phyloP scores from a whole-genome alignment of 129 eudicot genomes.

The Logfia minima region DNA sequence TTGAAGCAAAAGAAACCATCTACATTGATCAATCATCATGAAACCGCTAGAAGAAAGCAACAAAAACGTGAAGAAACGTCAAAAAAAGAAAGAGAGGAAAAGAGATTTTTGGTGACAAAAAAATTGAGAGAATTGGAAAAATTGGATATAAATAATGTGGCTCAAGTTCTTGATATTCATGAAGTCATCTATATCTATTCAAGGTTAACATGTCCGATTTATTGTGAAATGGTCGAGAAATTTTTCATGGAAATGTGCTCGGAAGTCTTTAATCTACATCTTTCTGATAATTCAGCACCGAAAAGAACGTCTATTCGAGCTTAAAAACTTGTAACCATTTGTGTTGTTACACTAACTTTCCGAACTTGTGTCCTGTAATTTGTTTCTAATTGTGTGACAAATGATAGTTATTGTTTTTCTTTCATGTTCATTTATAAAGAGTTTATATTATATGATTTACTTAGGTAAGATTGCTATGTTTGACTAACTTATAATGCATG shows the following conservation, averaged over 20 bases:
- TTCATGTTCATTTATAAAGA: conserved; percentile 15
- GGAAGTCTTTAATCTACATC: conserved; percentile 19
- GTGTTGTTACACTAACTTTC: neutral
- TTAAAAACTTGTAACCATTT: conserved; percentile 4
- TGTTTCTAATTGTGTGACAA: neutral
- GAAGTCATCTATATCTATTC: conserved; percentile 50
- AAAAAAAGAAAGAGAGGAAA: conserved; percentile 18
- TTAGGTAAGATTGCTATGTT: conserved; percentile 11
- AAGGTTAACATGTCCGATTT: conserved; percentile 47
- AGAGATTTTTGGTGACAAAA: conserved; percentile 25
- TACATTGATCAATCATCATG: conserved; percentile 7
- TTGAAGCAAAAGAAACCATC: conserved; percentile 23
- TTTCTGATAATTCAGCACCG: conserved; percentile 9
- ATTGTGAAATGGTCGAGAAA: conserved; percentile 49
- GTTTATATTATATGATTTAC: conserved; percentile 4
- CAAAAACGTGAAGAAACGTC: conserved; percentile 15
- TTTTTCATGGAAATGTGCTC: conserved; percentile 45
- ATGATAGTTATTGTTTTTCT: neutral
- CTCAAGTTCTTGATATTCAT: conserved; percentile 49
- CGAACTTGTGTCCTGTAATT: neutral
- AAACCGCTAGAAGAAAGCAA: conserved; percentile 8
- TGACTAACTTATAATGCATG: conserved; percentile 10
- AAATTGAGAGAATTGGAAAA: conserved; percentile 47
- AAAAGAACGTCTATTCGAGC: conserved; percentile 3
- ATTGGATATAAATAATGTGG: conserved; percentile 43